phyloP scores from a whole-genome alignment of 306 rosid species.

The Quercus robur region DNA sequence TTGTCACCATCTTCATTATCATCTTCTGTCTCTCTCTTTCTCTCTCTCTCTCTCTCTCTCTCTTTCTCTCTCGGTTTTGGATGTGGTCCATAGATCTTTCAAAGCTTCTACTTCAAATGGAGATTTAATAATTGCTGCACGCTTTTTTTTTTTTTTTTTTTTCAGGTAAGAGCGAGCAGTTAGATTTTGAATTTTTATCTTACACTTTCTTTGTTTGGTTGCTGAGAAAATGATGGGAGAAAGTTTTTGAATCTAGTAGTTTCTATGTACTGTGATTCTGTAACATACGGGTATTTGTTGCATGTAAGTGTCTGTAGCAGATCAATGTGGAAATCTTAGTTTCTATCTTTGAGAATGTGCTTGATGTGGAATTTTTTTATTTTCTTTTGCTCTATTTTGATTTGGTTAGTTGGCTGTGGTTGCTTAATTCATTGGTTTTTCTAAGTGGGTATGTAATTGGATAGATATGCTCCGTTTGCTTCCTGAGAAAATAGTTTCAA shows the following conservation, averaged over 20 bases:
- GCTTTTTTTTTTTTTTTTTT: constrained; percentile 7
- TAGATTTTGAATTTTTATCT: constrained; percentile 21
- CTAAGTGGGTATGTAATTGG: not conserved
- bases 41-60: not conserved
- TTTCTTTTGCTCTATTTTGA: constrained; percentile 4
- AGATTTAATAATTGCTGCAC: constrained; percentile 36
- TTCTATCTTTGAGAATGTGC: constrained; percentile 18
- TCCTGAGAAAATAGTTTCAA: constrained; percentile 17
- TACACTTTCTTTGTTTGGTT: constrained; percentile 17
- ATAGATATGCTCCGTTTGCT: constrained; percentile 10
- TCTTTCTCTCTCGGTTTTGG: not conserved
- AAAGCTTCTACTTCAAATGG: constrained; percentile 23
- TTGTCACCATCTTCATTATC: constrained; percentile 20
- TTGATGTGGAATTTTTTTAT: not conserved
- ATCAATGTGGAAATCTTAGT: constrained; percentile 29
- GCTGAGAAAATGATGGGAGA: constrained; percentile 11
- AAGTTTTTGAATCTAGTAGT: constrained; percentile 26
- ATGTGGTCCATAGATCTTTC: constrained; percentile 43
- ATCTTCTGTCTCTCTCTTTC: not conserved
- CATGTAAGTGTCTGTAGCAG: constrained; percentile 25
- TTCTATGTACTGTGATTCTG: not conserved
- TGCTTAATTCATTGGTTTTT: constrained; percentile 16
- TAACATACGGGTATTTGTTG: constrained; percentile 21
- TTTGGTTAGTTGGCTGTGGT: constrained; percentile 17
- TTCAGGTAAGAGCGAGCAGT: constrained; percentile 33